phyloP scores from a whole-genome alignment of 1,139 yeast genomes.

The Yamadazyma spencermartinsiae region DNA sequence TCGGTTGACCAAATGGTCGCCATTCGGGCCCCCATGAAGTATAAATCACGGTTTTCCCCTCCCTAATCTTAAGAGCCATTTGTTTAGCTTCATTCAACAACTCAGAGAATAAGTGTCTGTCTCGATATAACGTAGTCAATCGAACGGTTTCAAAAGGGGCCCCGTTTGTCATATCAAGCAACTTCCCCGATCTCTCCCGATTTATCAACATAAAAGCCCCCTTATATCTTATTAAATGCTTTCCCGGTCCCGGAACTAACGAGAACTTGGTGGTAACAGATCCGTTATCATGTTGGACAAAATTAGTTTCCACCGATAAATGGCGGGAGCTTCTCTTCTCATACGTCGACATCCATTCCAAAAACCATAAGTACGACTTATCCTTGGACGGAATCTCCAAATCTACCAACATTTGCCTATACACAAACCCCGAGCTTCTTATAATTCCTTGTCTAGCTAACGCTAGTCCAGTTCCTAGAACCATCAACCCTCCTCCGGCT shows the following conservation, averaged over 20 bases:
- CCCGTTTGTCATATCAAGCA: constrained; percentile 88
- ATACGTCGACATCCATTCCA: constrained; percentile 94
- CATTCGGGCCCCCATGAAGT: constrained; percentile 99
- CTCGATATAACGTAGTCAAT: constrained; percentile 83
- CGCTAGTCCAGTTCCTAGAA: constrained; percentile 85
- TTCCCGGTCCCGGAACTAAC: constrained; percentile 98
- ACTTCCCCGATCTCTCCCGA: constrained; percentile 85
- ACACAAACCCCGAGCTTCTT: constrained; percentile 64
- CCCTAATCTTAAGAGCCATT: constrained; percentile 78
- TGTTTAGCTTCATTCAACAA: constrained; percentile 81
- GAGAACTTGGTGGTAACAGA: constrained; percentile 84
- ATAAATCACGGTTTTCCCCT: constrained; percentile 91
- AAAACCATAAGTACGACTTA: constrained; percentile 90
- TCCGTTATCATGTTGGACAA: constrained; percentile 90
- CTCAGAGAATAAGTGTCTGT: constrained; percentile 68
- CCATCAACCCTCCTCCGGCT: constrained; percentile 96
- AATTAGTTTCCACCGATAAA: constrained; percentile 85
- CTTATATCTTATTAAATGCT: constrained; percentile 79
- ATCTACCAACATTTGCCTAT: constrained; percentile 85
- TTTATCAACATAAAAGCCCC: constrained; percentile 89
- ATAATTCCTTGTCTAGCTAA: constrained; percentile 70
- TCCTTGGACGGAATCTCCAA: constrained; percentile 92
- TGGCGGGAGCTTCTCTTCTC: constrained; percentile 77
- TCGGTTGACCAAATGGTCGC: constrained; percentile 97
- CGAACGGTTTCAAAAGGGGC: constrained; percentile 96